Conservation (phyloP, 2,329 filamentous ascomycete species). For the Paraphaeosphaeria sporulosa region DNA sequence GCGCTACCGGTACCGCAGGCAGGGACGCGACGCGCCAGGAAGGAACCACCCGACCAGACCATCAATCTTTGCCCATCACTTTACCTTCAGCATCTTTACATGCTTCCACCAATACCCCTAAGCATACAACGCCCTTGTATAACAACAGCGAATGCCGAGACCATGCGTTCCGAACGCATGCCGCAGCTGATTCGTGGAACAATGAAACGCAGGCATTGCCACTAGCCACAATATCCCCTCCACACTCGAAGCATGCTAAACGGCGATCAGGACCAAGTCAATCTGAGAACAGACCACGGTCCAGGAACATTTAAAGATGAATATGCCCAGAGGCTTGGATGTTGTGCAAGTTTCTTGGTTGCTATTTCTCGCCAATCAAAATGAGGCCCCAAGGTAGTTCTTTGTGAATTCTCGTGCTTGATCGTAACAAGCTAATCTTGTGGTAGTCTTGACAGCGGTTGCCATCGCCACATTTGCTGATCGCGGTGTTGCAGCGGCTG, state of each 20-base stretch:
- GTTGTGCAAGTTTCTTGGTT: background rate
- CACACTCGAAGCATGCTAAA: constrained; percentile 3
- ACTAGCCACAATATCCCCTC: constrained; percentile 5
- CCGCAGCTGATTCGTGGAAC: constrained; percentile 7
- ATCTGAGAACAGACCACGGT: background rate
- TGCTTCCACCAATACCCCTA: background rate
- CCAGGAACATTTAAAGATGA: background rate
- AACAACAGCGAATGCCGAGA: no score
- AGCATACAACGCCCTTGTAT: no score
- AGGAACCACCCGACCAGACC: background rate
- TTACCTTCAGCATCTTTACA: no score
- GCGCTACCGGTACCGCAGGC: no score
- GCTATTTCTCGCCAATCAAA: constrained; percentile 2
- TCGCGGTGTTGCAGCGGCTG: constrained; percentile 31
- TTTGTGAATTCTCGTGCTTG: background rate
- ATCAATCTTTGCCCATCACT: background rate
- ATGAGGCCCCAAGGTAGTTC: constrained; percentile 4
- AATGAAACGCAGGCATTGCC: background rate
- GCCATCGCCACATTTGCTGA: constrained; percentile 19
- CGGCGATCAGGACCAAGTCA: constrained; percentile 10
- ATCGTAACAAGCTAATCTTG: background rate
- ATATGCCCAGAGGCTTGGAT: background rate
- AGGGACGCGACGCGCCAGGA: background rate
- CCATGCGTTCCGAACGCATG: background rate
- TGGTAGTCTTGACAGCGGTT: background rate